Evolutionary conservation across 2,329 filamentous ascomycete species (phyloP).

Genomic region (Clarireedia monteithiana): DNA sequence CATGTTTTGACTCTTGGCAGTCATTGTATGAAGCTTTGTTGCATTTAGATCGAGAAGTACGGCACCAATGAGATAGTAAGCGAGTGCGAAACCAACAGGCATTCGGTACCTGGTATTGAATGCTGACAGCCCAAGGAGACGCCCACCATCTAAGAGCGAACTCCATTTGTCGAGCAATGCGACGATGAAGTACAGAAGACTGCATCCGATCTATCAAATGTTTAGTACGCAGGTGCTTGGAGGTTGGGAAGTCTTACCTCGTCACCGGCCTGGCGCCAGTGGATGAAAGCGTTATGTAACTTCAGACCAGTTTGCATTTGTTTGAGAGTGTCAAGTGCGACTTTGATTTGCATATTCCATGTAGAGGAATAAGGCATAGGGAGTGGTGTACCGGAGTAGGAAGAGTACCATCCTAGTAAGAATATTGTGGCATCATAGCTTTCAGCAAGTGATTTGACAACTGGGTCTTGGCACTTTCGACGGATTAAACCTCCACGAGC

Average conservation of each 20-base stretch:
- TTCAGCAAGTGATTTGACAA: constrained; percentile 33
- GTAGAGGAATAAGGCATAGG: constrained; percentile 28
- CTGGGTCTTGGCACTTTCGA: constrained; percentile 8
- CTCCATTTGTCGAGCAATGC: constrained; percentile 30
- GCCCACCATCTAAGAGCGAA: constrained; percentile 20
- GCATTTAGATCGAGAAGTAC: constrained; percentile 30
- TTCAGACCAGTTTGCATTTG: constrained; percentile 28
- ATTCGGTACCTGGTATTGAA: constrained; percentile 33
- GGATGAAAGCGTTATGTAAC: constrained; percentile 28
- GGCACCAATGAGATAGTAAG: constrained; percentile 34
- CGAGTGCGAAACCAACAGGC: constrained; percentile 35
- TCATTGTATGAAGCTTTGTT: constrained; percentile 4
- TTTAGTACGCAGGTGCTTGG: neutral
- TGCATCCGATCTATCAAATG: constrained; percentile 14
- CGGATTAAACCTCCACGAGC: constrained; percentile 6
- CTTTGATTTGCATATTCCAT: constrained; percentile 29
- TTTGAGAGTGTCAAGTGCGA: constrained; percentile 25
- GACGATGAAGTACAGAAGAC: constrained; percentile 31
- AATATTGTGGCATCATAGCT: constrained; percentile 35
- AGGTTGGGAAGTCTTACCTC: constrained; percentile 39
- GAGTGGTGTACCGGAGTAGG: constrained; percentile 34
- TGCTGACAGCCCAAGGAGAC: constrained; percentile 30
- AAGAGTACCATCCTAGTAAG: constrained; percentile 28
- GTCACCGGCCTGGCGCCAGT: constrained; percentile 27
- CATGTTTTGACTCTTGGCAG: constrained; percentile 3